These are phyloP conservation scores for Nemania sp. DNA, from an alignment of 2,329 filamentous ascomycete genomes.

Conservation along the genomic window DNA sequence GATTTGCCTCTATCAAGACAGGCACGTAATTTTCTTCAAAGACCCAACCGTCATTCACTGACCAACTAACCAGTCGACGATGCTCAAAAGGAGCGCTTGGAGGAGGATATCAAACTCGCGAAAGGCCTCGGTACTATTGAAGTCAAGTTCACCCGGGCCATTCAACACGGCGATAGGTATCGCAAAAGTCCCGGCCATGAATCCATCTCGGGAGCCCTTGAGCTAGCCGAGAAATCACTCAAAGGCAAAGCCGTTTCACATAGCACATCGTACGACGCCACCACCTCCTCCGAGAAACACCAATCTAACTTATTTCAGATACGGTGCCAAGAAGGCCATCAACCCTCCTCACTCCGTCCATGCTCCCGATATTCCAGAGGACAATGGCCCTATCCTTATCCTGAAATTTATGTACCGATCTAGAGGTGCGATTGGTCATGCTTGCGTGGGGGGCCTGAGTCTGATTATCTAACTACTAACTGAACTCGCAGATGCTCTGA, in stretches of 20 bases:
- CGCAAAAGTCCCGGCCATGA: not conserved
- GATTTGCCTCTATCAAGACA: conserved; percentile 47
- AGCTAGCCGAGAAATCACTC: conserved; percentile 52
- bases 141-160: conserved; percentile 40
- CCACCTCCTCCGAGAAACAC: not conserved
- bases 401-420: conserved; percentile 53
- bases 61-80: conserved; percentile 42
- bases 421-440: conserved; percentile 39
- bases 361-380: conserved; percentile 30
- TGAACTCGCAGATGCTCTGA: conserved; percentile 47
- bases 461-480: not conserved
- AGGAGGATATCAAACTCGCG: conserved; percentile 43
- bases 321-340: conserved; percentile 17
- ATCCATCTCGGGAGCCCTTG: conserved; percentile 25
- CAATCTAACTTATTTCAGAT: conserved; percentile 32
- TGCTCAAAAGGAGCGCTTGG: conserved; percentile 42
- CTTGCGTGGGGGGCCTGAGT: too few relatives aligned
- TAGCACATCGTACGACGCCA: conserved; percentile 47
- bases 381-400: conserved; percentile 44
- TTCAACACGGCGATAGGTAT: not conserved
- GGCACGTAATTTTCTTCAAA: conserved; percentile 34
- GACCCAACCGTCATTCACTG: not conserved
- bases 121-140: conserved; percentile 48
- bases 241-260: conserved; percentile 53
- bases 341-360: not conserved